A percentile compares a stretch with the other conserved stretches of the same genome.
These are phyloP conservation scores for Colletotrichum higginsianum DNA, from an alignment of 2,329 filamentous ascomycete species.

Conservation along the genomic window DNA sequence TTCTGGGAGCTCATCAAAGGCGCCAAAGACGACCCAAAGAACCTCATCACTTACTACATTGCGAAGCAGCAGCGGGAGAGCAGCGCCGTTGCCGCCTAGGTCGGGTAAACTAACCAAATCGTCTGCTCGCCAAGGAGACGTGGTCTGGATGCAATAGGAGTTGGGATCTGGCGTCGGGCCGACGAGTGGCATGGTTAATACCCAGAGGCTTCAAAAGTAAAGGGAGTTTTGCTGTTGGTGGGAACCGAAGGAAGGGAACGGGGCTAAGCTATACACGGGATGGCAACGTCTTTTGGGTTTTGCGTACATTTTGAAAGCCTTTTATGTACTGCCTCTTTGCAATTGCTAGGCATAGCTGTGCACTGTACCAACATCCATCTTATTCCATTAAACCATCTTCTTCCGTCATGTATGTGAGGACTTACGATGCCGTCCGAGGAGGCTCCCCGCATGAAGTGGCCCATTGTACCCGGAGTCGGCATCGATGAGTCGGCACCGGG, in stretches of 20 bases:
- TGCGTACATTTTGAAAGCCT: slow-evolving; percentile 34
- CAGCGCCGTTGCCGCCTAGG: slow-evolving; percentile 26
- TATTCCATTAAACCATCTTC: not conserved
- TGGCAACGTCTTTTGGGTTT: slow-evolving; percentile 24
- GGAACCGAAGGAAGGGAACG: slow-evolving; percentile 18
- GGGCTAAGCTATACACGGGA: slow-evolving; percentile 21
- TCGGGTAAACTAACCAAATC: not conserved
- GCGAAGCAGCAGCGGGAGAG: slow-evolving; percentile 77
- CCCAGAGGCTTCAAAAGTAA: slow-evolving; percentile 17
- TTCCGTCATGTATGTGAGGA: not conserved
- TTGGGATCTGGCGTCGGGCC: slow-evolving; percentile 21
- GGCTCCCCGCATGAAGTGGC: not conserved
- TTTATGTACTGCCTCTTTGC: slow-evolving; percentile 35
- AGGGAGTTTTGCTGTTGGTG: slow-evolving; percentile 27
- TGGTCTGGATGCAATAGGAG: not conserved
- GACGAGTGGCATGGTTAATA: slow-evolving; percentile 5
- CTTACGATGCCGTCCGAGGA: not conserved
- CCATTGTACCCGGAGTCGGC: not conserved
- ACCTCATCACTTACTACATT: slow-evolving; percentile 85
- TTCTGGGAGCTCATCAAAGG: slow-evolving; percentile 80
- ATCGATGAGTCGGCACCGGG: not conserved
- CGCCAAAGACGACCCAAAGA: slow-evolving; percentile 81
- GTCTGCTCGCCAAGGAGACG: not conserved
- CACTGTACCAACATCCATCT: slow-evolving; percentile 34
- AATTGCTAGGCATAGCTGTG: slow-evolving; percentile 34